These are phyloP conservation scores for Fragaria ananassa DNA, from an alignment of 306 rosid genomes.

Conservation along the genomic window DNA sequence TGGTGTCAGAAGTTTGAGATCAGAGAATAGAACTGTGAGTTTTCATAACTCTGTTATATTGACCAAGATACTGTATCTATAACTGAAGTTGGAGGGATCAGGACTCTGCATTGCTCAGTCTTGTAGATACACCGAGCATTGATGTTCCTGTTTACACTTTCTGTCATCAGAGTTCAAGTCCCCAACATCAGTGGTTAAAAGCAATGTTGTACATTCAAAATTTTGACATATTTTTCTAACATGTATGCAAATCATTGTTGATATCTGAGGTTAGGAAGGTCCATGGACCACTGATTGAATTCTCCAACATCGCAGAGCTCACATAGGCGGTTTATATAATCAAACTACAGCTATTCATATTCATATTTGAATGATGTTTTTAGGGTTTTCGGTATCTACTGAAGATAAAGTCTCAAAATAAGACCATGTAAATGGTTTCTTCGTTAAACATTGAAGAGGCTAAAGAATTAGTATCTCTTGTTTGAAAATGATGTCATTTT, in stretches of 20 bases:
- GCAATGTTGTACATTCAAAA: neutral
- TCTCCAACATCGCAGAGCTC: neutral
- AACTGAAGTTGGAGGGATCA: neutral
- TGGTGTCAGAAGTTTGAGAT: neutral
- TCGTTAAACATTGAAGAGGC: neutral
- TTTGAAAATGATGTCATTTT: neutral
- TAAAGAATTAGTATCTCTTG: neutral
- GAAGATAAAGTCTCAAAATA: neutral
- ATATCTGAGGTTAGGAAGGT: neutral
- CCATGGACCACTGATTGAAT: neutral
- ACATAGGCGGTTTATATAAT: neutral
- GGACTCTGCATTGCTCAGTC: constrained; percentile 2
- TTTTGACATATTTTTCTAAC: neutral
- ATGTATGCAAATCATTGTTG: neutral
- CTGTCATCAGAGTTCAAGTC: neutral
- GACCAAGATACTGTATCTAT: neutral
- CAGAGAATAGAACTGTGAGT: constrained; percentile 1
- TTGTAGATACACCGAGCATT: neutral
- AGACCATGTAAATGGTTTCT: neutral
- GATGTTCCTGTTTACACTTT: neutral
- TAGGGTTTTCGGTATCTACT: neutral
- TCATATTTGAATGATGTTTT: neutral
- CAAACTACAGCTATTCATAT: neutral
- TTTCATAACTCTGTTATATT: neutral
- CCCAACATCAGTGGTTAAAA: neutral